Percentiles rank a stretch among this genome's conserved stretches.
phyloP scores from a whole-genome alignment of 148 eudicot genomes.

The Cornus florida region DNA sequence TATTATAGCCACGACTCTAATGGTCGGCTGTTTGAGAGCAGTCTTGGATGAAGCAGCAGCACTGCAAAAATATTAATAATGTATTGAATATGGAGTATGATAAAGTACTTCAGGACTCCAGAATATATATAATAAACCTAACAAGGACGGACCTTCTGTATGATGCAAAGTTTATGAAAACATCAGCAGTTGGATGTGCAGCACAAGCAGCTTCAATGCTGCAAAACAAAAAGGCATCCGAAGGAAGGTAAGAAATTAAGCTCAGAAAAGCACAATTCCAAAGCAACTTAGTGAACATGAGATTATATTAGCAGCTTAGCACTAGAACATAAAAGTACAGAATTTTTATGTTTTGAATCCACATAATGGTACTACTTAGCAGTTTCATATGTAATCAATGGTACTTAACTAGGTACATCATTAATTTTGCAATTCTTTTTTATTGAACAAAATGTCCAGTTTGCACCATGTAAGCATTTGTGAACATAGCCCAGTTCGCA shows the following conservation, averaged over 20 bases:
- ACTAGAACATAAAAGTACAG: neutral
- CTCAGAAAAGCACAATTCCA: neutral
- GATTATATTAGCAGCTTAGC: neutral
- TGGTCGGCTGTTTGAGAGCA: conserved; percentile 93
- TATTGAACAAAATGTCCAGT: too few relatives aligned
- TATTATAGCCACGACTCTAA: conserved; percentile 87
- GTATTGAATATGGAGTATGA: neutral
- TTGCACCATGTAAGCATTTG: too few relatives aligned
- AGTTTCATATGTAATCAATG: neutral
- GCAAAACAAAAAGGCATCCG: conserved; percentile 21
- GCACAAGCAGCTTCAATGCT: conserved; percentile 96
- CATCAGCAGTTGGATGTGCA: conserved; percentile 97
- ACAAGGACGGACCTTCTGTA: conserved; percentile 67
- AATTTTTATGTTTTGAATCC: neutral
- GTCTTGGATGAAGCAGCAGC: conserved; percentile 92
- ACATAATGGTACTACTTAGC: neutral
- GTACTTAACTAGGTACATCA: neutral
- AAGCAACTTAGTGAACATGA: neutral
- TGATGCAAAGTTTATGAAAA: conserved; percentile 96
- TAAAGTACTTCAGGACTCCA: neutral
- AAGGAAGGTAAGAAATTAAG: conserved; percentile 7
- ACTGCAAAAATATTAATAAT: conserved; percentile 42
- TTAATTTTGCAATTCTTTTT: neutral
- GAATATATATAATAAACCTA: neutral
- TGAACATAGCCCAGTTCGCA: neutral